Evolutionary conservation across 169 alveolate genomes (phyloP), one percentile per base, ranked within the genome.

Genomic region (Eimeria zaria): DNA sequence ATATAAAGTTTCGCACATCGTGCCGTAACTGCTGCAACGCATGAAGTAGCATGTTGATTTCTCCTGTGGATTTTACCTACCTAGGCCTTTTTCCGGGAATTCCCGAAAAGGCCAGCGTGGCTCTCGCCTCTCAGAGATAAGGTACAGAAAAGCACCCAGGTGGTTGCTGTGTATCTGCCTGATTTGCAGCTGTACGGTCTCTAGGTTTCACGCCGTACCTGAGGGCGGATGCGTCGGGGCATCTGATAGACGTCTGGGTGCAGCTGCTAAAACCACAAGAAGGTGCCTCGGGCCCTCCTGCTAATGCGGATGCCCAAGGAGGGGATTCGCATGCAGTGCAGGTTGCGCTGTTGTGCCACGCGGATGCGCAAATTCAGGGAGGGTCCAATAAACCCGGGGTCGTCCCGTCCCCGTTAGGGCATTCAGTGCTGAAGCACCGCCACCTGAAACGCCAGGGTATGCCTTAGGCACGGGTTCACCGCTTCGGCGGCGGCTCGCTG

Each of bases 201-300:
- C 91, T 83, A 30, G 74, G 91, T 18, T 12, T 30, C 36, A 83
- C 48, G 12, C 74, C 91, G 33, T 16, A 24, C 76, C 91, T 83
- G 20, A 30, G 91, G 55, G 74, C 53, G 8, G 96, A 92, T 76
- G 88, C 89, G 8, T 53, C 64, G 33, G 96, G 96, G 51, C 89
- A 80, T 83, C 91, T 92, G 60, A 62, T 92, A 22, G 96, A 92
- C 91, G 92, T 92, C 33, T 92, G 71, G 92, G 36, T 78, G 87
- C 92, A 92, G 85, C 91, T 44, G 80, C 11, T 33, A n/a, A 6
- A 16, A 58, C 74, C 73, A n/a, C 60, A 36, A 18, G 24, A 41
- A 39, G 71, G 12, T 67, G 22, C 76, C 44, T 48, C 53, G 6
- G 36, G 67, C 18, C 39, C 2, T 39, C 58, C 39, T 5, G 9